Base-by-base conservation (phyloP, 1,284 basidiomycete genomes). In the Meripilus lineatus region DNA sequence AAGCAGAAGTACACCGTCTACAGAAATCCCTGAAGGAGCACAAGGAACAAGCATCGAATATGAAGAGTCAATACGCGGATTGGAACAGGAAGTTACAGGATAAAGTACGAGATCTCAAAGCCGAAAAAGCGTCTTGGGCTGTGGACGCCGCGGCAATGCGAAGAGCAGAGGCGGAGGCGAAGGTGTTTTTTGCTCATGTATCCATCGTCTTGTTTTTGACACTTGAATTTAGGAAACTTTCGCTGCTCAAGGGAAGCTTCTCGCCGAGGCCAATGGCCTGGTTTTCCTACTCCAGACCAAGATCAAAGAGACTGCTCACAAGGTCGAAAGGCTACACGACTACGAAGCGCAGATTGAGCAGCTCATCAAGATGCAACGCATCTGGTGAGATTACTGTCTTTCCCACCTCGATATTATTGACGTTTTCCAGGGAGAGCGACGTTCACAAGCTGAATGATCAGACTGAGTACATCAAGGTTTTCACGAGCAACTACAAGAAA, bases 381-480 rank as follows among this genome's bases (percentile, higher is more conserved):
- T 87, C 50, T 89, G 86, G 88, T 84, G 59, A 22, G 72, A n/a
- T n/a, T n/a, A n/a, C n/a, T n/a, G n/a, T n/a, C n/a, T n/a, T n/a
- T n/a, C n/a, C n/a, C n/a, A n/a, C n/a, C n/a, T n/a, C n/a, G n/a
- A n/a, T n/a, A n/a, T n/a, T n/a, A n/a, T n/a, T n/a, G n/a, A n/a
- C n/a, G n/a, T n/a, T n/a, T n/a, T n/a, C n/a, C 52, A 90, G 88
- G 81, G 82, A 87, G 49, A 67, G 69, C 15, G 88, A 90, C 56
- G 82, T 88, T 49, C 68, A 72, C 40, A 81, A 74, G 52, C 81
- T 84, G 52, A 84, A 82, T 45, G 72, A 77, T 26, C 75, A 81
- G 40, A 77, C 71, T 30, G 73, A 79, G 38, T 68, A 81, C 48
- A 68, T 88, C 4, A 66, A 74, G 33, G 53, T 66, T 0, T 69